Percentiles rank a stretch among this genome's conserved stretches.
Evolutionary conservation across 768 basidiomycete genomes (phyloP).

Genomic region (Mycena kentingensis): DNA sequence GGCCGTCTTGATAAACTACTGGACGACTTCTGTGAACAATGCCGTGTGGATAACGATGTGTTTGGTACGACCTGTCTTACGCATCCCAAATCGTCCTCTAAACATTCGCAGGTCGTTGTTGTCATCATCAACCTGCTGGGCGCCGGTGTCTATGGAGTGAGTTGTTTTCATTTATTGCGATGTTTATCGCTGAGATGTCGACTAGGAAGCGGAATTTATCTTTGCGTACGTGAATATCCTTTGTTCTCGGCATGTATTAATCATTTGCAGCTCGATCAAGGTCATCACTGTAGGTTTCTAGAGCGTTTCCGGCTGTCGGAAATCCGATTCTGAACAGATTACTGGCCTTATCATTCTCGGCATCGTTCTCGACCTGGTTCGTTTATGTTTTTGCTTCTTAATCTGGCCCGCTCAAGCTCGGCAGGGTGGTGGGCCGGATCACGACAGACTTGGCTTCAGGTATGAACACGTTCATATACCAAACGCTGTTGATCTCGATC

Average conservation of each 20-base stretch:
- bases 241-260: not conserved
- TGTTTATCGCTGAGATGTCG: too few relatives aligned
- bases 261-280: constrained; percentile 66
- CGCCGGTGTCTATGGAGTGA: constrained; percentile 77
- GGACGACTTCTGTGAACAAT: constrained; percentile 58
- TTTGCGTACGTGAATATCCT: constrained; percentile 61
- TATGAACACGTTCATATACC: too few relatives aligned
- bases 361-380: constrained; percentile 73
- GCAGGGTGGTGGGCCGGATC: too few relatives aligned
- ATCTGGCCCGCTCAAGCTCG: too few relatives aligned
- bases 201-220: constrained; percentile 85
- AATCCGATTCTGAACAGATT: constrained; percentile 36
- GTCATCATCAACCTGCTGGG: constrained; percentile 76
- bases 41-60: constrained; percentile 75
- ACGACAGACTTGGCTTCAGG: constrained; percentile 56
- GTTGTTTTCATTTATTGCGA: too few relatives aligned
- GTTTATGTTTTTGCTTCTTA: not conserved
- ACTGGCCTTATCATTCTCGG: constrained; percentile 70
- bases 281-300: constrained; percentile 55
- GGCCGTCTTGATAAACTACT: constrained; percentile 75
- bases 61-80: too few relatives aligned
- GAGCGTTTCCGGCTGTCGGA: too few relatives aligned
- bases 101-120: constrained; percentile 64
- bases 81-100: too few relatives aligned
- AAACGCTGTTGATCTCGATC: too few relatives aligned